Base-by-base conservation (phyloP, 2,329 filamentous ascomycete genomes). In the Colletotrichum somersetense region DNA sequence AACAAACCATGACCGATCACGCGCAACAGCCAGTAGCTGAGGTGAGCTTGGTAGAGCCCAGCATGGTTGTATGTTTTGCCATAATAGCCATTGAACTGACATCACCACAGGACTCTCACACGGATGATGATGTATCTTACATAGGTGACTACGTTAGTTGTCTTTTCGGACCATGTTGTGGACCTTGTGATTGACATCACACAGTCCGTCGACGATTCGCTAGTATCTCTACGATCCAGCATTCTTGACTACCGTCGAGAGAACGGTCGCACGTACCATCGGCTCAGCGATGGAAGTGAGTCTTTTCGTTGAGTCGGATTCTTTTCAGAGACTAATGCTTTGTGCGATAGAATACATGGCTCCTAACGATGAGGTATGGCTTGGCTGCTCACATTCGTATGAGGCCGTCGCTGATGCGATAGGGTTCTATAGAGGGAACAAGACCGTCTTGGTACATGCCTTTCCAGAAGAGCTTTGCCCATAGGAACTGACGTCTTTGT, bases 221-320 rank as follows among this genome's bases (percentile, higher is more conserved):
- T 53, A 18, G 35, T 23, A 20, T 53, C 48, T 42, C 10, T 70
- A 4, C 62, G 55, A 16, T 59, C 61, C 18, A 70, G 67, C 11
- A 64, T 66, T 23, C 30, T 48, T 16, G 48, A 70, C 8, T 70
- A 64, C 46, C 61, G 62, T 18, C 53, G 56, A 33, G 67, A 66
- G 55, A 70, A 70, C 42, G 67, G 67, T 2, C 67, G 62, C 23
- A 70, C 67, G 1, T 70, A 66, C 35, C 67, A 70, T 38, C 14
- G 33, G 5, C 20, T 61, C 20, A 66, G 67, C 30, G 65, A 72
- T 33, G 66, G 65, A 35, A 89, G 52, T 59, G 35, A 53, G 50
- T 53, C 2, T 33, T 1, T 5, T 38, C 20, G 1, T 12, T 26
- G 14, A 20, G 1, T 16, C 4, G 16, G 14, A 14, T 8, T 11